Evolutionary conservation across 139 green algal species (phyloP), one percentile per base, ranked within the genome.

Genomic region (Picochlorum sp.): DNA sequence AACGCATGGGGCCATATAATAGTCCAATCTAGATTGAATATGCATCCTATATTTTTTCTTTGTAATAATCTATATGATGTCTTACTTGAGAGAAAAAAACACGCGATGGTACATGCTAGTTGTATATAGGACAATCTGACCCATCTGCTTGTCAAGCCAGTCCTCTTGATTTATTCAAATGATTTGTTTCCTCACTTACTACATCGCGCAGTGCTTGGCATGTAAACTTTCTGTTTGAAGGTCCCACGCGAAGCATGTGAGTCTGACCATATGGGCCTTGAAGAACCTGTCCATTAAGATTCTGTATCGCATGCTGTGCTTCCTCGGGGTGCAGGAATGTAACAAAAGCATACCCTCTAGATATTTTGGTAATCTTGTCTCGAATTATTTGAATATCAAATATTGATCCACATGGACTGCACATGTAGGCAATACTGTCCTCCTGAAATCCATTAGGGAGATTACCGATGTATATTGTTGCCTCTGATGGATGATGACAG

Each of bases 391-490:
- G 81, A 13, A 75, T 64, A 43, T 69, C 43, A 1, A 54, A 28
- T 5, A 89, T 62, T 13, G 55, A 36, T 10, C 81, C 81, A 44
- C 76, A 81, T 28, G 29, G 20, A 12, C 26, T 31, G 28, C 85
- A 89, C 24, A 63, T 55, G 16, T 30, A 32, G 4, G 50, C 30
- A 43, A 89, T 65, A 7, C 64, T 29, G 8, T 64, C 44, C 55
- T 89, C 81, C 22, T 85, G 70, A 4, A 85, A 72, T 0, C 16
- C 45, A 7, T 59, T 33, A 4, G 81, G 66, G 52, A 89, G 66
- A 70, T 89, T 88, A 39, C 81, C 81, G 26, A 89, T 69, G 18
- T 88, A 89, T 18, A 89, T 37, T 4, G 70, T 82, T 24, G 55
- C 30, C 0, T 47, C 39, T 26, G 39, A 47, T 16, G 39, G 39